These are phyloP conservation scores for Syzygium syzygioides DNA, from an alignment of 441 rosid genomes.

Conservation along the genomic window DNA sequence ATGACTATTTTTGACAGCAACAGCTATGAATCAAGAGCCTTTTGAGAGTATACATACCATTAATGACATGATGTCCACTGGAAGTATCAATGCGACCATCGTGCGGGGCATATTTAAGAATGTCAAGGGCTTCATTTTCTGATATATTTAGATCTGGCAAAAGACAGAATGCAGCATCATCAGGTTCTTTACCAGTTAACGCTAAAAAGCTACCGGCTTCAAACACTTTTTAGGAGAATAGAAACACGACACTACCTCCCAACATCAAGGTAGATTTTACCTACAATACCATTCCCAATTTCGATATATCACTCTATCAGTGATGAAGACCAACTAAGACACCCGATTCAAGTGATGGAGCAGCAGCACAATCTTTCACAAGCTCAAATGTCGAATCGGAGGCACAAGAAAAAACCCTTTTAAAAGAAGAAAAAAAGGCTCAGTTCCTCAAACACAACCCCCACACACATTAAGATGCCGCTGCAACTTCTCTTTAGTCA, in stretches of 20 bases:
- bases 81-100: constrained; percentile 9
- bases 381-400: neutral
- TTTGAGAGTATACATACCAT: constrained; percentile 22
- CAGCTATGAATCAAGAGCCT: neutral
- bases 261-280: neutral
- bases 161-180: neutral
- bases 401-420: neutral
- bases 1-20: neutral
- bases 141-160: constrained; percentile 44
- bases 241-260: neutral
- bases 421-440: neutral
- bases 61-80: constrained; percentile 26
- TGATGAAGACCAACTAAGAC: neutral
- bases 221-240: neutral
- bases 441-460: neutral
- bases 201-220: neutral
- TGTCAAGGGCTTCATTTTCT: constrained; percentile 53
- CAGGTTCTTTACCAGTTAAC: neutral
- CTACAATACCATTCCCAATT: neutral
- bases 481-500: neutral
- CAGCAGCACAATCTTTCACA: neutral
- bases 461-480: neutral
- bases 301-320: neutral
- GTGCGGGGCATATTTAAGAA: constrained; percentile 43
- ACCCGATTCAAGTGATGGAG: neutral